phyloP scores from a whole-genome alignment of 164 flowering plant genomes.

The Stephania cephalantha region DNA sequence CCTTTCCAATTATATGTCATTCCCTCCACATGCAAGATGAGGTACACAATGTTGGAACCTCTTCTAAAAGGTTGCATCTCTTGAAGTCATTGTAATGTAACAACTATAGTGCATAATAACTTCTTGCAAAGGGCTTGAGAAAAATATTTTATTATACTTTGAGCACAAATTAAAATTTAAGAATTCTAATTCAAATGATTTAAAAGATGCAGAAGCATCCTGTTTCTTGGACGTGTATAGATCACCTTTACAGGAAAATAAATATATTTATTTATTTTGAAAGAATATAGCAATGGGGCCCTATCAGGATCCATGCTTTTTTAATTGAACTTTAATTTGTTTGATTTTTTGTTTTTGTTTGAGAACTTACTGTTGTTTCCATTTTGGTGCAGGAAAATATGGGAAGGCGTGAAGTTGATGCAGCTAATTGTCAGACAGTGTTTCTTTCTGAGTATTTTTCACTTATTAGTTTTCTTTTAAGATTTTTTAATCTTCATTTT shows the following conservation, averaged over 20 bases:
- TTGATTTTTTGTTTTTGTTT: background rate
- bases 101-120: background rate
- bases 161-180: background rate
- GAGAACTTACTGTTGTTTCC: background rate
- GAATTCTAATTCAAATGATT: background rate
- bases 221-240: background rate
- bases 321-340: background rate
- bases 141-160: too few species aligned
- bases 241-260: background rate
- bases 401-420: constrained; percentile 71
- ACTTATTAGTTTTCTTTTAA: background rate
- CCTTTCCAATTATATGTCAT: too few species aligned
- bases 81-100: too few species aligned
- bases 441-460: constrained; percentile 73
- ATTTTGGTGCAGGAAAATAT: constrained; percentile 45
- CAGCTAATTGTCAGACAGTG: constrained; percentile 69
- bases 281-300: background rate
- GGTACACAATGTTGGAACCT: too few species aligned
- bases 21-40: too few species aligned
- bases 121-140: background rate
- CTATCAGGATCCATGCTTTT: background rate
- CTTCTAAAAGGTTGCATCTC: too few species aligned
- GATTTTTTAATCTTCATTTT: background rate
- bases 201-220: background rate
- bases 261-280: too few species aligned